These are phyloP conservation scores for Globomyces sp. DNA, from an alignment of 371 early-diverging fungal species.

Conservation along the genomic window DNA sequence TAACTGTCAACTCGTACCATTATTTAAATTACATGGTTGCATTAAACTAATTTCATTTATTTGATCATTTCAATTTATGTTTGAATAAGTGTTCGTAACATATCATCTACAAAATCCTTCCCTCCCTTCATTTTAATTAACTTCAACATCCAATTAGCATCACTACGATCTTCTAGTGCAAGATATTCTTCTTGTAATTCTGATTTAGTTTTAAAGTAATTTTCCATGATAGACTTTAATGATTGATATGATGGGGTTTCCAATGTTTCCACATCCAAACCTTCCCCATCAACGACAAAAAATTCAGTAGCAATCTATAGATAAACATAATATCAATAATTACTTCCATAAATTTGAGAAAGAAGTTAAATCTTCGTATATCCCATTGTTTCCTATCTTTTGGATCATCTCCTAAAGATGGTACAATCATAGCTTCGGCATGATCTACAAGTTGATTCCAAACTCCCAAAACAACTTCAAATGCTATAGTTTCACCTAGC, in stretches of 20 bases:
- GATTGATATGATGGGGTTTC: conserved; percentile 16
- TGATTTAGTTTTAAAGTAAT: conserved; percentile 19
- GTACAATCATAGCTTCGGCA: conserved; percentile 36
- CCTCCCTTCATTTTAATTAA: conserved; percentile 28
- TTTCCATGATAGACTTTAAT: conserved; percentile 14
- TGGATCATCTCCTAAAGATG: conserved; percentile 31
- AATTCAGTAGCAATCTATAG: conserved; percentile 14
- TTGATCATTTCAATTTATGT: neutral
- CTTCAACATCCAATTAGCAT: conserved; percentile 24
- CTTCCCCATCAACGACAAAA: conserved; percentile 32
- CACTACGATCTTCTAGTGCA: neutral
- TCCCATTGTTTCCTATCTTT: conserved; percentile 39
- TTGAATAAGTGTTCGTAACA: too few species aligned
- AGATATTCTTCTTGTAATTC: conserved; percentile 13
- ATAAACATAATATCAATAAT: too few species aligned
- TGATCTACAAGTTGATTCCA: conserved; percentile 37
- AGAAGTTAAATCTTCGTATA: conserved; percentile 31
- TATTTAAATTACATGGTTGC: too few species aligned
- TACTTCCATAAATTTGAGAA: conserved; percentile 31
- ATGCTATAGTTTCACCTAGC: conserved; percentile 27
- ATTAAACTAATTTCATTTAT: too few species aligned
- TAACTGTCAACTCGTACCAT: too few species aligned
- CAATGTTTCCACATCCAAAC: conserved; percentile 18
- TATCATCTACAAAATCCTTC: conserved; percentile 23
- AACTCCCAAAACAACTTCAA: conserved; percentile 28